Evolutionary conservation across 148 eudicot genomes (phyloP).

Genomic region (Persicaria tinctoria): DNA sequence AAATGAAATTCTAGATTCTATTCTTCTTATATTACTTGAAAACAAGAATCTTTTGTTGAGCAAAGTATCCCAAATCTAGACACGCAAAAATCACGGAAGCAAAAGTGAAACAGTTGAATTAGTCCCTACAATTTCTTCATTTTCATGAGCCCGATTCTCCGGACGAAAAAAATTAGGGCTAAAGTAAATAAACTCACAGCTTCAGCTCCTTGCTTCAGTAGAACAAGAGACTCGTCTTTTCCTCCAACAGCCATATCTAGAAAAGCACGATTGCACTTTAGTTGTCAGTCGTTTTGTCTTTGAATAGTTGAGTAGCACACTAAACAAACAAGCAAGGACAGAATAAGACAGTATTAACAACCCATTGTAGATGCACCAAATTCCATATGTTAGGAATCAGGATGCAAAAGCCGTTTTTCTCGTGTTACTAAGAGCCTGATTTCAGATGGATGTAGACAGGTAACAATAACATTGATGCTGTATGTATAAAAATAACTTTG

Average conservation of each 20-base stretch:
- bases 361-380: neutral
- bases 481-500: neutral
- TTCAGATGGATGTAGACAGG: neutral
- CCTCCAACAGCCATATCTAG: conserved; percentile 28
- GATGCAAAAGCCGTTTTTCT: neutral
- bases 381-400: neutral
- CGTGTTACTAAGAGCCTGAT: neutral
- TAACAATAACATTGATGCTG: neutral
- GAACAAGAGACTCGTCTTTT: conserved; percentile 24
- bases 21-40: neutral
- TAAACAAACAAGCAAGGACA: neutral
- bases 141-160: neutral
- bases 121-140: neutral
- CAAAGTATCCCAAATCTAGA: neutral
- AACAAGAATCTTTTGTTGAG: too few relatives aligned
- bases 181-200: conserved; percentile 52
- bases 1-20: neutral
- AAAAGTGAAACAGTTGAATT: neutral
- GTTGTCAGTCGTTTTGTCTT: neutral
- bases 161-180: neutral
- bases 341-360: neutral
- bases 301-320: conserved; percentile 1
- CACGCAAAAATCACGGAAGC: neutral
- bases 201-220: conserved; percentile 95
- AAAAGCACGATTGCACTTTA: conserved; percentile 13